Evolutionary conservation across 805 yeast genomes (phyloP), one percentile per base, ranked within the genome.

Genomic region (Lipomyces spencermartinsiae): DNA sequence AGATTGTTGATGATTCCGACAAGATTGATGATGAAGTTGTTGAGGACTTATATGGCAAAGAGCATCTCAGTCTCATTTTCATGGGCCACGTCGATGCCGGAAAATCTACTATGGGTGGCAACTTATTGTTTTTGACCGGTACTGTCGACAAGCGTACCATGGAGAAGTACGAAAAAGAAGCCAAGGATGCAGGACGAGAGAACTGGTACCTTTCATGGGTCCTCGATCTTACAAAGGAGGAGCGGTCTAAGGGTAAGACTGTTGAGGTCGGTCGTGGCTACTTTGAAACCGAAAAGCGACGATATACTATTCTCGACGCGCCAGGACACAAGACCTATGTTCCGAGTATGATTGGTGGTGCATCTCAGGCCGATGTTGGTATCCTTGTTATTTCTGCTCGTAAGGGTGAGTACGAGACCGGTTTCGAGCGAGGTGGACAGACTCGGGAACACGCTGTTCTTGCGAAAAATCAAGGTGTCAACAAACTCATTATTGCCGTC

Each of bases 61-160:
- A 94, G 79, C 99, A 95, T 82, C 86, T 95, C 78, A 93, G 98
- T 22, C 90, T 95, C 74, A 92, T 95, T 74, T 95, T 95, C 82
- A 95, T 95, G 98, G 99, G 99, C 75, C 99, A 95, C 78, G 99
- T 95, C 74, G 99, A 95, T 85, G 99, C 99, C 46, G 99, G 99
- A 79, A 95, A 95, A 81, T 92, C 97, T 62, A 95, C 99, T 69
- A 94, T 95, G 97, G 99, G 99, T 79, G 99, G 99, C 82, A 95
- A 95, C 81, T 83, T 95, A 74, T 85, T 95, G 72, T 94, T 84
- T 78, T 83, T 95, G 77, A 94, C 98, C 29, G 98, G 98, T 70
- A 92, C 98, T 59, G 99, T 95, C 69, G 99, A 95, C 81, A 95
- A 95, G 85, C 91, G 99, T 83, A 94, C 98, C 25, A 95, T 95